These are phyloP conservation scores for Exserohilum rostratum DNA, from an alignment of 2,329 filamentous ascomycete genomes.

Conservation along the genomic window DNA sequence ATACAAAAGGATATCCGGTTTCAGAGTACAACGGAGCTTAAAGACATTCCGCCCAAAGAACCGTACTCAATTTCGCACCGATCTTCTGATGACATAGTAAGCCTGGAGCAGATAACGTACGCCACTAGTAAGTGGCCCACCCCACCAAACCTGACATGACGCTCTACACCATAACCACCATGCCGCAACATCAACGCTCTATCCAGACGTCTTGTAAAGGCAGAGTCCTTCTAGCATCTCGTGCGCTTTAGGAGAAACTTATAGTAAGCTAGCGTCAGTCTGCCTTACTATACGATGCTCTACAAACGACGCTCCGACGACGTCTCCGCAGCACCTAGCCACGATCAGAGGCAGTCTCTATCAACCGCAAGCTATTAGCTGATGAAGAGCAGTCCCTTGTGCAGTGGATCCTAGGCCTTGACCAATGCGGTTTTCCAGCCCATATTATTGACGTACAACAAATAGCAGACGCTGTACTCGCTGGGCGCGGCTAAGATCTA, in stretches of 20 bases:
- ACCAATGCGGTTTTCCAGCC: background rate
- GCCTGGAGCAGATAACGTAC: background rate
- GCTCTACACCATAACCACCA: no score
- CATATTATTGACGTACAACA: slow-evolving; percentile 1
- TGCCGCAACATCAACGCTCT: no score
- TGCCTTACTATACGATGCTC: no score
- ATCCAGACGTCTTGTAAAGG: no score
- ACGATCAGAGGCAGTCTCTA: background rate
- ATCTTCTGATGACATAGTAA: background rate
- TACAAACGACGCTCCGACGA: no score
- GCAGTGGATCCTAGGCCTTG: slow-evolving; percentile 13
- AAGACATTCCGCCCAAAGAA: background rate
- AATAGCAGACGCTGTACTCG: no score
- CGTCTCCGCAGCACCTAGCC: background rate
- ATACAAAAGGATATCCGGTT: background rate
- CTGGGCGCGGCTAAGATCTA: no score
- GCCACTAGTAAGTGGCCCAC: no score
- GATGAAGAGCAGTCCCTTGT: slow-evolving; percentile 14
- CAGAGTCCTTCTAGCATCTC: no score
- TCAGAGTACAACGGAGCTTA: background rate
- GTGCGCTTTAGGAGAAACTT: no score
- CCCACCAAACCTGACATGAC: no score
- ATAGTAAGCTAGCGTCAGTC: no score
- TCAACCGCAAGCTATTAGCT: slow-evolving; percentile 11
- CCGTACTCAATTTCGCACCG: background rate